These are phyloP conservation scores for Rhynchospora breviuscula DNA, from an alignment of 176 grass and related monocot species.

Conservation along the genomic window DNA sequence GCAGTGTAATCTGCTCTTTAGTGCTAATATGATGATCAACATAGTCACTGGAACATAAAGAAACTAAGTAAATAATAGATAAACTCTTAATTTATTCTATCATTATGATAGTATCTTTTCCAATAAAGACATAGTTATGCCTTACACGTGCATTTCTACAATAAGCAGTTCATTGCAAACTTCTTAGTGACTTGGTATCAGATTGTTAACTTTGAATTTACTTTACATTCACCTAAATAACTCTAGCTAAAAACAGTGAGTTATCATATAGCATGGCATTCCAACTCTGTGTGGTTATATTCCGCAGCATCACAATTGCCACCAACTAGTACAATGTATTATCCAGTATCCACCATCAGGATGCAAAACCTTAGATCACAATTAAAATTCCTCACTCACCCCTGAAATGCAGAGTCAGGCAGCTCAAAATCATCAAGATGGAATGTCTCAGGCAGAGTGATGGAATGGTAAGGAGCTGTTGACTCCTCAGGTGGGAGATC, in stretches of 20 bases:
- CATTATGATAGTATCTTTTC: not conserved
- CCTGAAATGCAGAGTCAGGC: slow-evolving; percentile 79
- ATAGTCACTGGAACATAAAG: slow-evolving; percentile 52
- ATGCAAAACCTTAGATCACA: not conserved
- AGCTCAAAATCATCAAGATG: slow-evolving; percentile 99
- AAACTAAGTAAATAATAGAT: not conserved
- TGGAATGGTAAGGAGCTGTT: slow-evolving; percentile 97
- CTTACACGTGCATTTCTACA: not conserved
- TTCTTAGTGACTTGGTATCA: not conserved
- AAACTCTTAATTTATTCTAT: not conserved
- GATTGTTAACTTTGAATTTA: not conserved
- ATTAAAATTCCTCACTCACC: slow-evolving; percentile 40
- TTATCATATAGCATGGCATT: not conserved
- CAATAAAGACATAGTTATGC: not conserved
- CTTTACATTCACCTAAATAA: not conserved
- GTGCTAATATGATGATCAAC: slow-evolving; percentile 84
- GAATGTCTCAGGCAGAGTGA: slow-evolving; percentile 98
- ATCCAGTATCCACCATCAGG: not conserved
- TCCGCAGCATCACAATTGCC: not conserved
- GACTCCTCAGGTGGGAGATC: slow-evolving; percentile 99
- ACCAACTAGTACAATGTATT: not conserved
- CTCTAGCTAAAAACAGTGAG: not conserved
- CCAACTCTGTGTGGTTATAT: not conserved
- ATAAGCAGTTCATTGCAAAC: not conserved
- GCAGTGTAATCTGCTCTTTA: slow-evolving; percentile 98